Base-by-base conservation (phyloP, 371 early-diverging fungal genomes). In the Blakeslea trispora region DNA sequence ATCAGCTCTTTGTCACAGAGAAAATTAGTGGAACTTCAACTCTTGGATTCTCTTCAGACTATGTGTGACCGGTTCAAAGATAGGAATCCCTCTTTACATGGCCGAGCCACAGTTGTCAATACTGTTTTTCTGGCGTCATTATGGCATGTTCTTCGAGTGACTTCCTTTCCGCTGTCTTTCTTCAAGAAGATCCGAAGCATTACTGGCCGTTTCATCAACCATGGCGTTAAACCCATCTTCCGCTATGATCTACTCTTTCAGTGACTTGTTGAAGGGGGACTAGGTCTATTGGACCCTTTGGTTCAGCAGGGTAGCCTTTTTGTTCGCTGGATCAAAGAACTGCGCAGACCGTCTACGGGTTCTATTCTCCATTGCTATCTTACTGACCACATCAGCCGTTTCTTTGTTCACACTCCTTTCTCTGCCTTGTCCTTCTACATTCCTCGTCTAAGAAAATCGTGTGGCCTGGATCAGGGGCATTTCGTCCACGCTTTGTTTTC, bases 91-190 rank as follows among this genome's bases (percentile, higher is more conserved):
- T 64, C 68, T 10, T 28, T 67, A 15, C 46, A 47, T 10, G 63
- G 67, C 9, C 14, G 53, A 14, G 53, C 39, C 8, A 51, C 46
- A 18, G 52, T 62, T 13, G 15, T 53, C 13, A 67, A 67, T 44
- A 39, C 62, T n/a, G 24, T 67, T 0, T 23, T 56, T 14, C 53
- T 67, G 15, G 52, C 62, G 5, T 43, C 24, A 6, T 43, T 59
- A 5, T 67, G 67, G 67, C 59, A 67, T 32, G 32, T 62, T 9
- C 23, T 59, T 0, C 55, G 61, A 28, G 49, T 61, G 1, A 46
- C 44, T 21, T 28, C 28, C 28, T 28, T 28, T 28, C 28, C 28
- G 28, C 28, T 28, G 28, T 28, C 28, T 28, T 40, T 17, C 51
- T 40, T 7, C 35, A 37, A 11, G 32, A 24, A 18, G 9, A 28